Conservation (phyloP, 2,329 filamentous ascomycete genomes). For the Trichoderma sp. region DNA sequence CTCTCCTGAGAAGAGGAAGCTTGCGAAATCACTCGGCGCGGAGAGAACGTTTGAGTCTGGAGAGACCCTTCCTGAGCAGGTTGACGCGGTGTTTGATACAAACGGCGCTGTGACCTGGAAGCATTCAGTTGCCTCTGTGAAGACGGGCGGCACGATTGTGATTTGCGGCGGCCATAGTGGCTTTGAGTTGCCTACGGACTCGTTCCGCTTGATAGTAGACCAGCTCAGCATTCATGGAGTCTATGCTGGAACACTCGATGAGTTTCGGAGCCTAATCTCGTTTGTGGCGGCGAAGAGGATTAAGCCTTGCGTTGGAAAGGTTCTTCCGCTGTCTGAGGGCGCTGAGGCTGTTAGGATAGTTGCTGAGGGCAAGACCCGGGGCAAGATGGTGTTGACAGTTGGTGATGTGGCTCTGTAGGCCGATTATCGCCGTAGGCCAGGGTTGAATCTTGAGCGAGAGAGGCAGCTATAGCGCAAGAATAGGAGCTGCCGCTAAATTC, state of each 20-base stretch:
- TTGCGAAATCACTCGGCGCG: slow-evolving; percentile 5
- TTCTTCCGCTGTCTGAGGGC: slow-evolving; percentile 1
- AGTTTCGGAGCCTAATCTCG: slow-evolving; percentile 21
- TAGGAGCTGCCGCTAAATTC: too few relatives aligned
- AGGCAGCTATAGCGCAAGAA: background rate
- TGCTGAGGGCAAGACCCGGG: background rate
- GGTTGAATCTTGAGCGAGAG: background rate
- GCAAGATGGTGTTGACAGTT: slow-evolving; percentile 9
- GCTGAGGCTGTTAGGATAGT: background rate
- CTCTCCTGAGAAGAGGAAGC: slow-evolving; percentile 16
- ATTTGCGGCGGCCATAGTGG: slow-evolving; percentile 16
- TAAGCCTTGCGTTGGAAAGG: slow-evolving; percentile 16
- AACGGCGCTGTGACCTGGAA: slow-evolving; percentile 22
- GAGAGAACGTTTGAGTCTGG: slow-evolving; percentile 20
- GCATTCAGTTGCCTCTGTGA: slow-evolving; percentile 19
- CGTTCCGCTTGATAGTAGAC: slow-evolving; percentile 12
- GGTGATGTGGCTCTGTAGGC: background rate
- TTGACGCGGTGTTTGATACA: slow-evolving; percentile 24
- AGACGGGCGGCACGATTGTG: slow-evolving; percentile 8
- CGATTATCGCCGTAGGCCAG: background rate
- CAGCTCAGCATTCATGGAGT: slow-evolving; percentile 21
- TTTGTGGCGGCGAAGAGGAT: slow-evolving; percentile 15
- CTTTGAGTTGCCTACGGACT: slow-evolving; percentile 21
- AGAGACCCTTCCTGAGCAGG: background rate
- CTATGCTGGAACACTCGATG: slow-evolving; percentile 11